These are phyloP conservation scores for Pythium aristosporum DNA, from an alignment of 352 stramenopile genomes.

Conservation along the genomic window DNA sequence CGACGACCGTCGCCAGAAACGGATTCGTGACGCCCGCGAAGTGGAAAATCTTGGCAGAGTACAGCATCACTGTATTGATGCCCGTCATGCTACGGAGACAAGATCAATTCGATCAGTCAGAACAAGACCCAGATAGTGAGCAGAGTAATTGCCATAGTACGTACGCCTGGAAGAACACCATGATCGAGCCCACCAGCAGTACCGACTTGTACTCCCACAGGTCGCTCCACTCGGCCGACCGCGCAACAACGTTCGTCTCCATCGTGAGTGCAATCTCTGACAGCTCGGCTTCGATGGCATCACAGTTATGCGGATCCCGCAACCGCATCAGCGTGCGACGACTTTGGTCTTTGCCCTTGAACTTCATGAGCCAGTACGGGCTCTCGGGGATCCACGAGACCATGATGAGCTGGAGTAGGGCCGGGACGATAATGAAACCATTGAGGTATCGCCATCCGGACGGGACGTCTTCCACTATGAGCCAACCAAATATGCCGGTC, in stretches of 20 bases:
- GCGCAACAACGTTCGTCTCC: constrained; percentile 45
- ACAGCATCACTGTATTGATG: constrained; percentile 92
- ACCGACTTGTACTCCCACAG: constrained; percentile 60
- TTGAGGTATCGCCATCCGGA: constrained; percentile 88
- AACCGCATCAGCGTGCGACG: constrained; percentile 40
- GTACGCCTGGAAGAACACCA: constrained; percentile 81
- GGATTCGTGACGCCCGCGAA: constrained; percentile 86
- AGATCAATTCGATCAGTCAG: not conserved
- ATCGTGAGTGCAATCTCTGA: constrained; percentile 62
- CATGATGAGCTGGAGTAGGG: constrained; percentile 56
- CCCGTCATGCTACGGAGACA: constrained; percentile 65
- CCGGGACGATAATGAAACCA: constrained; percentile 62
- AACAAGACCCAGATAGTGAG: not conserved
- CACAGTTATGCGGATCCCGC: constrained; percentile 31
- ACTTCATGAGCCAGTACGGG: constrained; percentile 88
- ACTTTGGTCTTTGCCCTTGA: constrained; percentile 44
- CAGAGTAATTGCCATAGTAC: constrained; percentile 9
- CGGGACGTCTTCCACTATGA: constrained; percentile 71
- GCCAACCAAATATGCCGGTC: constrained; percentile 72
- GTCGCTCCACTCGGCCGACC: constrained; percentile 37
- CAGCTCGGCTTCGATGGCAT: constrained; percentile 59
- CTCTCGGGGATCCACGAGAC: constrained; percentile 78
- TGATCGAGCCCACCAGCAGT: constrained; percentile 52
- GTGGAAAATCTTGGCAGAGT: constrained; percentile 90
- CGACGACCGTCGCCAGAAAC: constrained; percentile 76